phyloP scores from a whole-genome alignment of 176 grass and related monocot genomes.

The Triticum monococcum region DNA sequence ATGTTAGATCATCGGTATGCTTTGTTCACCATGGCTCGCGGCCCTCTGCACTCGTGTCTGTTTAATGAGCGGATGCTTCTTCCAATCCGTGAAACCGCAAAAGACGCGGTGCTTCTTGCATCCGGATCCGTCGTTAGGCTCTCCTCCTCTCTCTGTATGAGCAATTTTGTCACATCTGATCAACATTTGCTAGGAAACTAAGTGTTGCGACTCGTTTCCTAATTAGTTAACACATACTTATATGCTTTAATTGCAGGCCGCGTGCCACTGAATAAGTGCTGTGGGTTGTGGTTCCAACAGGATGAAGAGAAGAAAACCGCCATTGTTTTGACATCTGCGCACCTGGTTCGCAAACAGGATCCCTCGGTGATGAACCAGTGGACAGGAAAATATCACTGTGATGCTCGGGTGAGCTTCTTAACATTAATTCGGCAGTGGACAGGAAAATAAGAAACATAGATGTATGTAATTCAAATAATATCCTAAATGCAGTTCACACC shows the following conservation, averaged over 20 bases:
- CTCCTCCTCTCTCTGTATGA: background rate
- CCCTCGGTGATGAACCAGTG: background rate
- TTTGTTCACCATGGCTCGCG: too few species aligned
- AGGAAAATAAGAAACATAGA: too few species aligned
- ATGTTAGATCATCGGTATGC: too few species aligned
- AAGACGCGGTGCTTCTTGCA: background rate
- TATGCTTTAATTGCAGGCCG: background rate
- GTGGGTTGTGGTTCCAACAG: background rate
- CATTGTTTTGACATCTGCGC: background rate
- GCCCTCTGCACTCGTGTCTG: background rate
- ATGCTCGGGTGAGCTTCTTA: too few species aligned
- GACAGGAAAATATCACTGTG: background rate
- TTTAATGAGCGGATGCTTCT: background rate
- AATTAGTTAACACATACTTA: too few species aligned
- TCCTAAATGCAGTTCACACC: too few species aligned
- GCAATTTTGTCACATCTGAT: background rate
- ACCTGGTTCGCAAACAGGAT: background rate
- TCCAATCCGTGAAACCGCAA: background rate
- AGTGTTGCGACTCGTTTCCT: background rate
- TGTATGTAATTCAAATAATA: too few species aligned
- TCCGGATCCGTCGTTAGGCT: background rate
- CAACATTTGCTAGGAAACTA: background rate
- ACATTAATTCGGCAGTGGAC: too few species aligned
- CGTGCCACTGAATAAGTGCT: background rate
- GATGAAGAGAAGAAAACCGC: background rate